Percentiles rank a stretch among this genome's conserved stretches.
These are phyloP conservation scores for Wickerhamiella sergipiensis DNA, from an alignment of 805 yeast species.

Conservation along the genomic window DNA sequence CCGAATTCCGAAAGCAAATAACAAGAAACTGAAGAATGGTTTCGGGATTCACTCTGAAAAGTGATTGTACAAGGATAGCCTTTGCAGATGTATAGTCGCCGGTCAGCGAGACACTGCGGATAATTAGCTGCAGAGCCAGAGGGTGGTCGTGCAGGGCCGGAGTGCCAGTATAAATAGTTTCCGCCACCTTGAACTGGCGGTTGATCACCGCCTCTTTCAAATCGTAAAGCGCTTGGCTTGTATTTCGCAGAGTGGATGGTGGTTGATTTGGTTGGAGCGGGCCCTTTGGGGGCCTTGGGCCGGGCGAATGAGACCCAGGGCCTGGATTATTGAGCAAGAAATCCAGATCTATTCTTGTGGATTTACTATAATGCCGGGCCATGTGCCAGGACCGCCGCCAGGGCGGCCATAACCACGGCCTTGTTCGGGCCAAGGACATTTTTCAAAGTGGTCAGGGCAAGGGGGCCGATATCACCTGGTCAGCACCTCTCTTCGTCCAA, in stretches of 20 bases:
- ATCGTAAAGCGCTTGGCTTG: neutral
- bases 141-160: slow-evolving; percentile 9
- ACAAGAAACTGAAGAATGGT: slow-evolving; percentile 10
- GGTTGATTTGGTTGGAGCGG: neutral
- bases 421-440: neutral
- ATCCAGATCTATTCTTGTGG: neutral
- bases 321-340: neutral
- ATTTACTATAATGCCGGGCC: neutral
- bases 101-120: slow-evolving; percentile 10
- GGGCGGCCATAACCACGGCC: neutral
- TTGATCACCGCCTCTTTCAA: neutral
- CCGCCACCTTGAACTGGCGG: slow-evolving; percentile 3
- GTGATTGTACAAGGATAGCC: slow-evolving; percentile 9
- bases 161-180: slow-evolving; percentile 4
- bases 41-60: slow-evolving; percentile 3
- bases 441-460: neutral
- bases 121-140: slow-evolving; percentile 8
- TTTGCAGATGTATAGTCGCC: slow-evolving; percentile 14
- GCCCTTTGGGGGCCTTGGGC: neutral
- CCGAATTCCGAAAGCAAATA: slow-evolving; percentile 8
- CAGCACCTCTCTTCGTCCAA: too few relatives aligned
- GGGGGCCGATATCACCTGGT: too few relatives aligned
- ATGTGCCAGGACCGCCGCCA: neutral
- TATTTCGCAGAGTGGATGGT: neutral
- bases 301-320: neutral